Evolutionary conservation across 192 early-diverging fungal genomes (phyloP), one percentile per base, ranked within the genome.

Genomic region (Gamsiella multidivaricata): DNA sequence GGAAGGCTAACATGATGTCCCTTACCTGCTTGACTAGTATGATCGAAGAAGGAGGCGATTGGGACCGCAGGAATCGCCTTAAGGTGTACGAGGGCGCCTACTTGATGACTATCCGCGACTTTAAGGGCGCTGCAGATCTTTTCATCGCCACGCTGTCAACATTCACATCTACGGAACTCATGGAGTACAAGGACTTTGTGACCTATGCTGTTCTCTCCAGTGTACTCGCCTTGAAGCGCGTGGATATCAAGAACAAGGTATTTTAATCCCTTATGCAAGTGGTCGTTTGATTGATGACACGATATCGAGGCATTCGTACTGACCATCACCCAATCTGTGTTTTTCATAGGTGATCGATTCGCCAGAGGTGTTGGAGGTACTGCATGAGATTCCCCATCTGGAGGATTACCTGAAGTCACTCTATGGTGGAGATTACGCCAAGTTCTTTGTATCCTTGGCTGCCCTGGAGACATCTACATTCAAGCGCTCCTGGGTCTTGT

Each of bases 41-140:
- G 78, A 96, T 98, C 65, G 94, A 99, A 76, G 94, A 98, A 84
- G 96, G 97, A 49, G 98, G 98, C 26, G 98, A 99, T 82, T 99
- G 98, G 98, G 98, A 99, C 87, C 90, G 98, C 47, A 89, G 98
- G 63, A 99, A 99, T 85, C 89, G 98, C 49, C 88, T 98, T 45
- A 98, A 98, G 86, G 95, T 94, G 3, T 95, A 98, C 69, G 94
- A 98, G 76, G 96, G 95, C 53, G 86, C 96, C 36, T 96, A 95
- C 85, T 82, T 90, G 68, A 92, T 97, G 88, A 94, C 95, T 14
- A 92, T 95, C 58, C 91, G 98, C 59, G 92, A 99, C 84, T 99
- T 98, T 81, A 97, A 97, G 76, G 92, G 91, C 12, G 96, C 96
- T 5, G 90, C 93, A 22, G 84, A 91, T 59, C 84, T 95, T 59